A percentile compares a stretch with the other conserved stretches of the same genome.
phyloP scores from a whole-genome alignment of 768 basidiomycete species.

The Boletus reticulatus region DNA sequence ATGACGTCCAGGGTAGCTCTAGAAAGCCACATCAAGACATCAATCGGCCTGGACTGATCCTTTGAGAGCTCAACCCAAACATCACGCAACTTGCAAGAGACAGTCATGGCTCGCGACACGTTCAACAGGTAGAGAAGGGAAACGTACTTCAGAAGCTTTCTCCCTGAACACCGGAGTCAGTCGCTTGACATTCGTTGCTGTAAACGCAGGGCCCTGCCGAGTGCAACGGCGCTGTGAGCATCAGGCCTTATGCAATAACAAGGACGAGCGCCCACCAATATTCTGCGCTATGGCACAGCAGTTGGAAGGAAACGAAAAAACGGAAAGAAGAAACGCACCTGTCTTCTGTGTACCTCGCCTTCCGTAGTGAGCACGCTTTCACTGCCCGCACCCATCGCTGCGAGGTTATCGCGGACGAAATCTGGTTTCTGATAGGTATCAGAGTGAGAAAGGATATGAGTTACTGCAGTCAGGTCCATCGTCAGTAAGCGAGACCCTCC shows the following conservation, averaged over 20 bases:
- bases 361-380: conserved; percentile 52
- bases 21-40: conserved; percentile 64
- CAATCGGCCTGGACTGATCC: conserved; percentile 36
- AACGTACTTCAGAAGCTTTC: conserved; percentile 51
- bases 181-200: conserved; percentile 45
- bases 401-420: conserved; percentile 49
- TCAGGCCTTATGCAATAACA: neutral
- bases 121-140: neutral
- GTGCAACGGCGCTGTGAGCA: neutral
- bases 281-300: conserved; percentile 40
- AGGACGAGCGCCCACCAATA: conserved; percentile 37
- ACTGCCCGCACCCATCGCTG: conserved; percentile 48
- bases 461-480: conserved; percentile 54
- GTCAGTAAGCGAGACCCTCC: conserved; percentile 55
- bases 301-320: neutral
- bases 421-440: conserved; percentile 64
- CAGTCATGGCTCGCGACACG: neutral
- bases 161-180: conserved; percentile 56
- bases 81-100: conserved; percentile 42
- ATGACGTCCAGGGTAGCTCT: conserved; percentile 76
- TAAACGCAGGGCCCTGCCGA: conserved; percentile 50
- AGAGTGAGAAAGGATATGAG: conserved; percentile 54
- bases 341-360: conserved; percentile 54
- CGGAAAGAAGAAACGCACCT: conserved; percentile 31
- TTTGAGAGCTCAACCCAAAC: conserved; percentile 33